These are phyloP conservation scores for Ceratocystis cubensis DNA, from an alignment of 2,329 filamentous ascomycete species.

Conservation along the genomic window DNA sequence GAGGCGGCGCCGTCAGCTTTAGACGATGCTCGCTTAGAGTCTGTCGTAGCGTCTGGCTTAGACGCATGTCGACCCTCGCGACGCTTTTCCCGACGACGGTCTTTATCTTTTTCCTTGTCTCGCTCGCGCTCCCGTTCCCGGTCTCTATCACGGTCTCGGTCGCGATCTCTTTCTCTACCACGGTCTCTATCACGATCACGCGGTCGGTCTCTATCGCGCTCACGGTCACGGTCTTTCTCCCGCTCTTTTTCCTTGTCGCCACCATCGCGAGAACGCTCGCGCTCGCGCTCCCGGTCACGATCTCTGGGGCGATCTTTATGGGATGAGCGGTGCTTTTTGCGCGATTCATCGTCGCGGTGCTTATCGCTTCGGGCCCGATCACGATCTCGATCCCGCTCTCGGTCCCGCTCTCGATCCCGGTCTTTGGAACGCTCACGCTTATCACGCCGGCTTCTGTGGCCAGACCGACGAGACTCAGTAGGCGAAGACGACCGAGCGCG, in stretches of 20 bases:
- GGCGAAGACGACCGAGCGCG: constrained; percentile 54
- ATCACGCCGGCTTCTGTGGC: constrained; percentile 46
- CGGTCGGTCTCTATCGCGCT: constrained; percentile 22
- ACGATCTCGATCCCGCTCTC: constrained; percentile 24
- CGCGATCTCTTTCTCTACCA: constrained; percentile 28
- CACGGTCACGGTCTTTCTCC: constrained; percentile 27
- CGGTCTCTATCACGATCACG: constrained; percentile 30
- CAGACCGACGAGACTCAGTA: constrained; percentile 42
- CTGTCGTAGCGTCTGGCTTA: constrained; percentile 22
- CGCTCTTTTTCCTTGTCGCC: constrained; percentile 23
- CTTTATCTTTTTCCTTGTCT: constrained; percentile 30
- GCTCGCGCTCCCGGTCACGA: constrained; percentile 29
- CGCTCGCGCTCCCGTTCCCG: constrained; percentile 28
- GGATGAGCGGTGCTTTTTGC: constrained; percentile 31
- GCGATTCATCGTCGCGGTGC: constrained; percentile 35
- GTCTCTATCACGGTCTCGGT: constrained; percentile 24
- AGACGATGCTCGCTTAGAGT: background rate
- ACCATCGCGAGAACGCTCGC: constrained; percentile 32
- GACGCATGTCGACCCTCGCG: constrained; percentile 32
- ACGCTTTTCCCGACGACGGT: constrained; percentile 27
- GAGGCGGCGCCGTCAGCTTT: constrained; percentile 2
- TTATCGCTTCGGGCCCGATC: constrained; percentile 33
- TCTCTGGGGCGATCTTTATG: constrained; percentile 34
- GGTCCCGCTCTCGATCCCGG: constrained; percentile 28
- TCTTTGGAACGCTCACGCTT: constrained; percentile 40